Conservation (phyloP, 2,329 filamentous ascomycete species). For the Drechslerella dactyloides region DNA sequence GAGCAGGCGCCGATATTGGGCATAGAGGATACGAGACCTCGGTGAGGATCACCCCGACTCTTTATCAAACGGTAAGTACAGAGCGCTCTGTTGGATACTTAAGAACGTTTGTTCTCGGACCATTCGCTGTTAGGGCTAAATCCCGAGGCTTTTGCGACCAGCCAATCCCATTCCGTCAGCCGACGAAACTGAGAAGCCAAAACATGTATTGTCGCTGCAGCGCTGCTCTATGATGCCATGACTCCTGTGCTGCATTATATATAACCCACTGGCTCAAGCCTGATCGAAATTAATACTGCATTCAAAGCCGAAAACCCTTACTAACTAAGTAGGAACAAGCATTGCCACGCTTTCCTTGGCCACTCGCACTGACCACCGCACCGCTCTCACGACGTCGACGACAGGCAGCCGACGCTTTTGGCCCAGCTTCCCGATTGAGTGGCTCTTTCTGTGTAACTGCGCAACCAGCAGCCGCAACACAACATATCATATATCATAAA, state of each 20-base stretch:
- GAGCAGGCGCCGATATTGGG: not conserved
- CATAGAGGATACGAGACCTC: not conserved
- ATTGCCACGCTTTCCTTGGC: not conserved
- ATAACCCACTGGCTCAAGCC: not conserved
- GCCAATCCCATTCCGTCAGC: not conserved
- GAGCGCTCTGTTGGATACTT: not conserved
- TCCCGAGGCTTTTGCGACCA: not conserved
- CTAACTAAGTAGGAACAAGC: not conserved
- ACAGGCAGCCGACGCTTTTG: no score
- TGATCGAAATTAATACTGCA: no score
- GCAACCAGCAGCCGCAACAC: no score
- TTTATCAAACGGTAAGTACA: not conserved
- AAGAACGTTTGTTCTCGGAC: not conserved
- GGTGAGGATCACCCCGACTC: not conserved
- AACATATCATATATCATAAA: no score
- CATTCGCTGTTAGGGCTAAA: not conserved
- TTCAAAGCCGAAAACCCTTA: slow-evolving; percentile 7
- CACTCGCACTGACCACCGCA: not conserved
- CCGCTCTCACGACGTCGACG: no score
- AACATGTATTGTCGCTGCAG: not conserved
- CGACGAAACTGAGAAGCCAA: not conserved
- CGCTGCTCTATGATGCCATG: not conserved
- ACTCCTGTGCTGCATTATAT: not conserved
- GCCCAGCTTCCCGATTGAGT: not conserved
- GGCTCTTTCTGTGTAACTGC: no score